Evolutionary conservation across 2,329 filamentous ascomycete genomes (phyloP).

Genomic region (Tolypocladium album): DNA sequence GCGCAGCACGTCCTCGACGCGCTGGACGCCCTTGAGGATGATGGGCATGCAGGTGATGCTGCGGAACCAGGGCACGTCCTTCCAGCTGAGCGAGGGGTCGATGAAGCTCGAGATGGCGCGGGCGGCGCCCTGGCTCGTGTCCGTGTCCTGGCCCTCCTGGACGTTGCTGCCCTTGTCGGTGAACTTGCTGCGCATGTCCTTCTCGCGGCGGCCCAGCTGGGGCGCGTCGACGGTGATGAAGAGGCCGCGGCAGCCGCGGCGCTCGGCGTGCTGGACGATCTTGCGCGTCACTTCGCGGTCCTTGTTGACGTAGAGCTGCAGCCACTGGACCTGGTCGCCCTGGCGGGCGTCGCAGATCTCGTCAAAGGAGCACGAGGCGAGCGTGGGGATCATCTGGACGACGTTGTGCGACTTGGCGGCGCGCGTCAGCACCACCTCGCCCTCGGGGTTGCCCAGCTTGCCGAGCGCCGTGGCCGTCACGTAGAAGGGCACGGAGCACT

Average conservation of each 20-base stretch:
- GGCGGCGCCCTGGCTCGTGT: conserved; percentile 84
- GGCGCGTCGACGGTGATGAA: conserved; percentile 99
- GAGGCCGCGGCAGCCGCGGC: conserved; percentile 82
- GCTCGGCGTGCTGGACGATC: conserved; percentile 87
- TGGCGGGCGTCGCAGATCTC: conserved; percentile 78
- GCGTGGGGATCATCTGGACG: conserved; percentile 95
- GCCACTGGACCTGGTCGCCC: conserved; percentile 86
- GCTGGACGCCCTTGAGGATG: conserved; percentile 90
- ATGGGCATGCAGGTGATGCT: conserved; percentile 91
- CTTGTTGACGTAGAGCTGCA: conserved; percentile 97
- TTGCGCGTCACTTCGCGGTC: conserved; percentile 80
- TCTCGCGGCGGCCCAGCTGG: conserved; percentile 87
- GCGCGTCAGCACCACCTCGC: conserved; percentile 81
- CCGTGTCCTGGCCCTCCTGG: conserved; percentile 64
- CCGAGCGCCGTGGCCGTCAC: conserved; percentile 92
- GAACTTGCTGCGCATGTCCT: conserved; percentile 95
- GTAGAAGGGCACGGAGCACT: conserved; percentile 81
- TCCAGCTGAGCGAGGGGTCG: conserved; percentile 87
- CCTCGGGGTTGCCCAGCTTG: conserved; percentile 88
- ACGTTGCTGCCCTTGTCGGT: conserved; percentile 74
- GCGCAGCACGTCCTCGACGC: conserved; percentile 85
- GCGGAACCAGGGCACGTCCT: conserved; percentile 87
- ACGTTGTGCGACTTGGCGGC: conserved; percentile 80
- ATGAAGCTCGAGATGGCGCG: conserved; percentile 95
- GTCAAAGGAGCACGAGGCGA: conserved; percentile 95